Evolutionary conservation across 345 rosid genomes (phyloP).

Genomic region (Salix caprea): DNA sequence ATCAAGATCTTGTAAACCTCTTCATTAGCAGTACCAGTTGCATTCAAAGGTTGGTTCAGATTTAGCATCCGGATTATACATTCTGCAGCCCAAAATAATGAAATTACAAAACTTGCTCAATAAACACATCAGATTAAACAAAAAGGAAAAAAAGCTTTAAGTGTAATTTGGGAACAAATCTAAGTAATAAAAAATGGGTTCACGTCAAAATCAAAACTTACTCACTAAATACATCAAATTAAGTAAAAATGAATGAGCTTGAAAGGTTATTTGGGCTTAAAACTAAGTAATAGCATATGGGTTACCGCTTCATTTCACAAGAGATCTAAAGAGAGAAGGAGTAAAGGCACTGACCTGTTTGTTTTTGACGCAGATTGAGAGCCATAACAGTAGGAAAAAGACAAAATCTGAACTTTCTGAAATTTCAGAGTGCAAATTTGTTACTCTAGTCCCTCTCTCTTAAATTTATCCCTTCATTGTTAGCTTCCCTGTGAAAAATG

Average conservation of each 20-base stretch:
- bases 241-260: background rate
- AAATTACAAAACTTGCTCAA: slow-evolving; percentile 19
- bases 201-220: slow-evolving; percentile 9
- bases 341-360: slow-evolving; percentile 59
- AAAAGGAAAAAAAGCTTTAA: background rate
- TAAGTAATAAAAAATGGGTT: background rate
- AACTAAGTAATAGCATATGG: background rate
- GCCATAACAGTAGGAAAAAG: slow-evolving; percentile 51
- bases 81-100: slow-evolving; percentile 43
- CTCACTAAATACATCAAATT: background rate
- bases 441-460: background rate
- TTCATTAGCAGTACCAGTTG: slow-evolving; percentile 74
- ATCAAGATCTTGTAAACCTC: slow-evolving; percentile 96
- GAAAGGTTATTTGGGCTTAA: background rate
- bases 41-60: slow-evolving; percentile 86
- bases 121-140: background rate
- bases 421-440: background rate
- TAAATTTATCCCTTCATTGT: background rate
- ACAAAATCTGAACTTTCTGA: background rate
- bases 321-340: background rate
- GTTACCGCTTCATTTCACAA: background rate
- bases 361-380: slow-evolving; percentile 94
- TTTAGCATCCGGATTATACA: slow-evolving; percentile 85
- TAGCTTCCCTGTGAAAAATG: background rate
- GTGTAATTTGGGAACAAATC: background rate